These are phyloP conservation scores for Vitis cinerea DNA, from an alignment of 164 flowering plant species.

Conservation along the genomic window DNA sequence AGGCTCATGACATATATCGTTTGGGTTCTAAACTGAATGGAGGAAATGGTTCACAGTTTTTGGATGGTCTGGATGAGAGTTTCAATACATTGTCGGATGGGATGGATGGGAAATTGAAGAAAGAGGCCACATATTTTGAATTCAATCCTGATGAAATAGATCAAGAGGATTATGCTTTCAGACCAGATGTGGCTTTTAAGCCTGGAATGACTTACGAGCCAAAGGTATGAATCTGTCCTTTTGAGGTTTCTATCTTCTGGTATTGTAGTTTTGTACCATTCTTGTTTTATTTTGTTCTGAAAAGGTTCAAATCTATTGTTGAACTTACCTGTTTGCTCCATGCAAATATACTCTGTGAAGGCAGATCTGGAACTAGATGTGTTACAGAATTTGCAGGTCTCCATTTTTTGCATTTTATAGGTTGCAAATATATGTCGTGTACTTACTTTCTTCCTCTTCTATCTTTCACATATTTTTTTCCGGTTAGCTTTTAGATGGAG, in stretches of 20 bases:
- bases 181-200: conserved; percentile 53
- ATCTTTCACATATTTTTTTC: too few species aligned
- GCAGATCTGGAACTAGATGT: neutral
- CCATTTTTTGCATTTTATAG: too few species aligned
- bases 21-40: conserved; percentile 16
- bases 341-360: neutral
- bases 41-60: conserved; percentile 12
- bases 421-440: too few species aligned
- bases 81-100: conserved; percentile 59
- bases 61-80: conserved; percentile 49
- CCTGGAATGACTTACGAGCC: conserved; percentile 35
- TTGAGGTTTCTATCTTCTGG: neutral
- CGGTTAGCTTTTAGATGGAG: too few species aligned
- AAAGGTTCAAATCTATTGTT: too few species aligned
- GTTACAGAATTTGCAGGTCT: too few species aligned
- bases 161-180: conserved; percentile 48
- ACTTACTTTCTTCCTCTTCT: too few species aligned
- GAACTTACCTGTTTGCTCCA: neutral
- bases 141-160: conserved; percentile 43
- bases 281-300: neutral
- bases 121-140: conserved; percentile 67
- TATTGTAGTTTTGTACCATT: neutral
- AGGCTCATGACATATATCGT: conserved; percentile 26
- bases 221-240: conserved; percentile 39
- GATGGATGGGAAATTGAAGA: conserved; percentile 64